Conservation (phyloP, 140 eudicot species). For the Ambrosia hybrid region DNA sequence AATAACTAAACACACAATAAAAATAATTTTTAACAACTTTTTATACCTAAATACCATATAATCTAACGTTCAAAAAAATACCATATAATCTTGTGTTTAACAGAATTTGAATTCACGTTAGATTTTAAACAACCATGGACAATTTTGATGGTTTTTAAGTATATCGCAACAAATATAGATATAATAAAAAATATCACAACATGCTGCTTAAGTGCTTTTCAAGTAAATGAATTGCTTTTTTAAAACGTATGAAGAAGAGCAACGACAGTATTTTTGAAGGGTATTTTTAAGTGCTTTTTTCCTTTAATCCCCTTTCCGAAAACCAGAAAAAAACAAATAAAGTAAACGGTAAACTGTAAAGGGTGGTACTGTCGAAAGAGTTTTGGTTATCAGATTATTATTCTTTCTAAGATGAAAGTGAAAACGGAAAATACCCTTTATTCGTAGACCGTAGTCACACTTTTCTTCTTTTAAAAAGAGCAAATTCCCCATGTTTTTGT, state of each 20-base stretch:
- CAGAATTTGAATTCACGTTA: too few relatives aligned
- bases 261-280: neutral
- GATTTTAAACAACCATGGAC: too few relatives aligned
- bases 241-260: neutral
- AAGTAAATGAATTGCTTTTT: neutral
- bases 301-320: neutral
- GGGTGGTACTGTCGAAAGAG: conserved; percentile 9
- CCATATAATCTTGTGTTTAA: too few relatives aligned
- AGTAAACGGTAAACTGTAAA: conserved; percentile 15
- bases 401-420: conserved; percentile 18
- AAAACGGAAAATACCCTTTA: conserved; percentile 15
- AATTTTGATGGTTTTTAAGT: too few relatives aligned
- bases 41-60: too few relatives aligned
- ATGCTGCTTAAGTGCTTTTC: too few relatives aligned
- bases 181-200: too few relatives aligned
- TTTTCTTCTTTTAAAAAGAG: neutral
- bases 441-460: neutral
- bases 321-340: conserved; percentile 20
- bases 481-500: neutral
- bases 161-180: too few relatives aligned
- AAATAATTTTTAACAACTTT: too few relatives aligned
- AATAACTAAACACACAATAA: too few relatives aligned
- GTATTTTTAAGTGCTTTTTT: conserved; percentile 1
- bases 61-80: too few relatives aligned
- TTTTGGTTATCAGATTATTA: conserved; percentile 2